Conservation (phyloP, 345 rosid species). For the Carallia brachiata region DNA sequence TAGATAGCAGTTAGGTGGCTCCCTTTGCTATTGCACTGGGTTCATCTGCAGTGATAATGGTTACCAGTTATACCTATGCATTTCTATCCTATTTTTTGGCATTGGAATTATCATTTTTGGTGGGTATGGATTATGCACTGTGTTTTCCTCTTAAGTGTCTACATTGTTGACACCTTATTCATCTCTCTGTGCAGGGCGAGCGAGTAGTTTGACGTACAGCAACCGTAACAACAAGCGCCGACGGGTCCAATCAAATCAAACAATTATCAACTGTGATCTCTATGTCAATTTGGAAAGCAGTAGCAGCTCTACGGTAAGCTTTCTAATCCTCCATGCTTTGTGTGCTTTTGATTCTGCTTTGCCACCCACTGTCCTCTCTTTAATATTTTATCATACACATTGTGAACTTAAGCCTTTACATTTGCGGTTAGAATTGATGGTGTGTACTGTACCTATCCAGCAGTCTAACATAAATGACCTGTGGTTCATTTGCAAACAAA, state of each 20-base stretch:
- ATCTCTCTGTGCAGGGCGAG: constrained; percentile 24
- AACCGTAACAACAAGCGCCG: constrained; percentile 38
- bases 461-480: no score
- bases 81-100: not conserved
- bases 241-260: constrained; percentile 33
- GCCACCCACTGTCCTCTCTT: not conserved
- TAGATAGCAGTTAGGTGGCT: no score
- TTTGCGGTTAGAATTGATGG: no score
- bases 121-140: no score
- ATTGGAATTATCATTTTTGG: no score
- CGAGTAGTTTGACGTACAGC: constrained; percentile 26
- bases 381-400: not conserved
- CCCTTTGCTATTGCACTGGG: no score
- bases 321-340: constrained; percentile 2
- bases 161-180: not conserved
- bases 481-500: no score
- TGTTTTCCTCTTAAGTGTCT: not conserved
- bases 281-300: constrained; percentile 55
- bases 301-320: constrained; percentile 37
- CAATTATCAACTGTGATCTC: constrained; percentile 36
- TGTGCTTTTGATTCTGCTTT: no score
- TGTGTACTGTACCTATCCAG: no score
- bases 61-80: not conserved
- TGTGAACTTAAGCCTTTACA: not conserved
- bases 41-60: no score